Evolutionary conservation across 208 protist species (phyloP).

Genomic region (Borovskyia barvae): DNA sequence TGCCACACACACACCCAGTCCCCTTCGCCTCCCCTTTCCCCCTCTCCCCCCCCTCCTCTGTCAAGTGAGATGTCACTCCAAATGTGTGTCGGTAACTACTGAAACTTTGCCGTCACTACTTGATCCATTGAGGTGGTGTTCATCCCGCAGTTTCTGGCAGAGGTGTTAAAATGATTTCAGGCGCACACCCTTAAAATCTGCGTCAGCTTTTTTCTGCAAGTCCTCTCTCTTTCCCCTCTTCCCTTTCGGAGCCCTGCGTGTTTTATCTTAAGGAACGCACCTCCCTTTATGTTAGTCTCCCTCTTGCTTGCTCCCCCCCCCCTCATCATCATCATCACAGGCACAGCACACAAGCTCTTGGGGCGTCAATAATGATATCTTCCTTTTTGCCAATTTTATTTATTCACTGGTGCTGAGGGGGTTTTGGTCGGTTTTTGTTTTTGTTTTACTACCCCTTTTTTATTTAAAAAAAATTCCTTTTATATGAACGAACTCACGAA

Average conservation of each 20-base stretch:
- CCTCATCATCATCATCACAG: too few relatives aligned
- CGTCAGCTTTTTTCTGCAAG: background rate
- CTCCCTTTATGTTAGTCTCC: background rate
- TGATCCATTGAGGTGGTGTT: background rate
- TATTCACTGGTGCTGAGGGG: too few relatives aligned
- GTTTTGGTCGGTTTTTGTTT: too few relatives aligned
- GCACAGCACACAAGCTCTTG: too few relatives aligned
- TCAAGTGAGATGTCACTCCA: too few relatives aligned
- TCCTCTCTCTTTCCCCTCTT: background rate
- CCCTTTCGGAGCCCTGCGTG: background rate
- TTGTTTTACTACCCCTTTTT: constrained; percentile 3
- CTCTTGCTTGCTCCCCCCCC: background rate
- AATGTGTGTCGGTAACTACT: too few relatives aligned
- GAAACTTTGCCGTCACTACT: too few relatives aligned
- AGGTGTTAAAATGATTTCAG: background rate
- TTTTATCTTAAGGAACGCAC: background rate
- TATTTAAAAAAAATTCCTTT: background rate
- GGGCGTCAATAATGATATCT: background rate
- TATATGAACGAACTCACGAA: background rate
- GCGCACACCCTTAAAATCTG: background rate
- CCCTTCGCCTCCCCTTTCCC: background rate
- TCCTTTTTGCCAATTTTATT: background rate
- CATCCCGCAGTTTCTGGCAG: background rate
- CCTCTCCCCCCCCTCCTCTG: too few relatives aligned
- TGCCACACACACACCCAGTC: constrained; percentile 1